A percentile compares a stretch with the other conserved stretches of the same genome.
phyloP scores from a whole-genome alignment of 2,329 filamentous ascomycete genomes.

The Phyllosticta citriasiana region DNA sequence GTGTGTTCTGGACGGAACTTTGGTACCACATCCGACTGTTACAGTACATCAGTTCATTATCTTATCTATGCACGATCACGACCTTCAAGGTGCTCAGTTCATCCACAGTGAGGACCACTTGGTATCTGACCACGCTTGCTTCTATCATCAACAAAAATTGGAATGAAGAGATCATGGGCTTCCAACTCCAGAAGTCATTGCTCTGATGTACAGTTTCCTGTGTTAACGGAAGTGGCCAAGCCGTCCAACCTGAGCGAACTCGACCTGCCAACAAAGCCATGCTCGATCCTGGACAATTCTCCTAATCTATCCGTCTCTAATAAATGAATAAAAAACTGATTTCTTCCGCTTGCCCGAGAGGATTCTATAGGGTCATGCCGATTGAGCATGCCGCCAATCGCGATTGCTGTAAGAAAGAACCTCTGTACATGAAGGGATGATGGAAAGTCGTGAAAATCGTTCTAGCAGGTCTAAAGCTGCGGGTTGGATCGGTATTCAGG shows the following conservation, averaged over 20 bases:
- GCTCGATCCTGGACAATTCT: background rate
- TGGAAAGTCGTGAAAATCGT: background rate
- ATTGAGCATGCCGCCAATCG: background rate
- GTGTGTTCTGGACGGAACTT: background rate
- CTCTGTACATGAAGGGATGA: slow-evolving; percentile 4
- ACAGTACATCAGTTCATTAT: background rate
- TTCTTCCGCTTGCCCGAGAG: background rate
- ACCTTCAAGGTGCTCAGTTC: background rate
- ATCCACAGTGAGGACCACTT: background rate
- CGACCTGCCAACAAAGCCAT: background rate
- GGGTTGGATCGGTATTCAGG: slow-evolving; percentile 57
- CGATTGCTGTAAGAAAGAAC: background rate
- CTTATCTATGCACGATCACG: background rate
- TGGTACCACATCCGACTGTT: background rate
- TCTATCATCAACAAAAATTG: background rate
- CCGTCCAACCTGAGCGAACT: background rate
- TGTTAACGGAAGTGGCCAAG: background rate
- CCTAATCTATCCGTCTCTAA: background rate
- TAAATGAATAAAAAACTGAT: background rate
- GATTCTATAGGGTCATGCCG: background rate
- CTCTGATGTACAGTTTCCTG: background rate
- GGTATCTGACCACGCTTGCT: background rate
- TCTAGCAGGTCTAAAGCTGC: slow-evolving; percentile 40
- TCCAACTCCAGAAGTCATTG: background rate
- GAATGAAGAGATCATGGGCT: background rate